phyloP scores from a whole-genome alignment of 331 rosid genomes.

The Malus hybrid region DNA sequence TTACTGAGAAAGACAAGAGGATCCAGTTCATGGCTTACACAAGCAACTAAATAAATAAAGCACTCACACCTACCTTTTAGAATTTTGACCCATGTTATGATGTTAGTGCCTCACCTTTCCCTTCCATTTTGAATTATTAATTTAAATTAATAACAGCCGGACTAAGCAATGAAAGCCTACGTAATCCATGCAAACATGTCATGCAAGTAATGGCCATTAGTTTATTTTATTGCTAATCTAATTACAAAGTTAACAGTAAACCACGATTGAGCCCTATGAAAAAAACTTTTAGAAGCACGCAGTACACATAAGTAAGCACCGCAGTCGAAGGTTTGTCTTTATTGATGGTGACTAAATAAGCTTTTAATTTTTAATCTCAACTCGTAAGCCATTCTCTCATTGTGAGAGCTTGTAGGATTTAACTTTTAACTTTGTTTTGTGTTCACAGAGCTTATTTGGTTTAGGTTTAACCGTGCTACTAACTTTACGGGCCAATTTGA shows the following conservation, averaged over 20 bases:
- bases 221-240: constrained; percentile 23
- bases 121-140: not conserved
- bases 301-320: not conserved
- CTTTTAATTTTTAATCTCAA: constrained; percentile 11
- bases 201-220: constrained; percentile 21
- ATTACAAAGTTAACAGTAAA: constrained; percentile 6
- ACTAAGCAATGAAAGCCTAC: constrained; percentile 13
- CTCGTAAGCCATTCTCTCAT: not conserved
- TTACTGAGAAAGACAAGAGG: constrained; percentile 48
- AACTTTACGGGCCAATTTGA: too few species aligned
- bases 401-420: too few species aligned
- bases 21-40: constrained; percentile 53
- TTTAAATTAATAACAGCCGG: not conserved
- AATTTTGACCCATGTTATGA: constrained; percentile 34
- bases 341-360: constrained; percentile 18
- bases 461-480: too few species aligned
- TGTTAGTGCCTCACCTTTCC: constrained; percentile 38
- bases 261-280: constrained; percentile 41
- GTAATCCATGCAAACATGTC: constrained; percentile 55
- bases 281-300: not conserved
- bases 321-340: constrained; percentile 15
- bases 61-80: not conserved
- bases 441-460: too few species aligned
- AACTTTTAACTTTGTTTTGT: too few species aligned
- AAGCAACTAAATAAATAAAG: constrained; percentile 13